phyloP scores from a whole-genome alignment of 345 rosid genomes.

The Brassica juncea region DNA sequence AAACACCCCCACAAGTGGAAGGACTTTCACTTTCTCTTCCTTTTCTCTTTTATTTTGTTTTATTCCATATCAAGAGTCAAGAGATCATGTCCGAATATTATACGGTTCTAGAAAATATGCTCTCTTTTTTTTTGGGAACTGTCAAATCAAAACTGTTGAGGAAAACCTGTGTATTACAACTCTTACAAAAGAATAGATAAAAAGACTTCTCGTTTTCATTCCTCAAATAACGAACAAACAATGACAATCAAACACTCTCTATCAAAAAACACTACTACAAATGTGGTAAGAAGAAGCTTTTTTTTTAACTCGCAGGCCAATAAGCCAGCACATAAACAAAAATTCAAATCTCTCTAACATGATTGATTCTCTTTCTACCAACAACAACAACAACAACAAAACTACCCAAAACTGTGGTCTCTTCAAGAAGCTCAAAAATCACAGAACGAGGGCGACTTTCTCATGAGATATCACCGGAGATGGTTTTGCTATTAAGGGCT shows the following conservation, averaged over 20 bases:
- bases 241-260: conserved; percentile 5
- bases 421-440: conserved; percentile 38
- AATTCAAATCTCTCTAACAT: conserved; percentile 29
- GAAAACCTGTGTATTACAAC: conserved; percentile 18
- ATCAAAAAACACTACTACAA: conserved; percentile 20
- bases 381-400: conserved; percentile 22
- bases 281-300: neutral
- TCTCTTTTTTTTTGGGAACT: neutral
- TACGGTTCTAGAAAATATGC: neutral
- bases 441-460: conserved; percentile 85
- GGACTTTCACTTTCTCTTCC: neutral
- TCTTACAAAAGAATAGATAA: neutral
- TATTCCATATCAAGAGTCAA: neutral
- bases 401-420: conserved; percentile 30
- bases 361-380: conserved; percentile 19
- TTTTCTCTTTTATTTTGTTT: neutral
- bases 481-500: conserved; percentile 79
- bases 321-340: conserved; percentile 24
- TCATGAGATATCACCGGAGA: conserved; percentile 70
- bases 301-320: conserved; percentile 28
- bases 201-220: conserved; percentile 4
- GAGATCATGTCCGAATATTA: neutral
- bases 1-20: conserved; percentile 14
- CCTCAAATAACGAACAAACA: conserved; percentile 18
- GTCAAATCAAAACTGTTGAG: neutral